Percentiles rank a stretch among this genome's conserved stretches.
Evolutionary conservation across 73 alveolate species (phyloP).

Genomic region (Paramecium caudatum): DNA sequence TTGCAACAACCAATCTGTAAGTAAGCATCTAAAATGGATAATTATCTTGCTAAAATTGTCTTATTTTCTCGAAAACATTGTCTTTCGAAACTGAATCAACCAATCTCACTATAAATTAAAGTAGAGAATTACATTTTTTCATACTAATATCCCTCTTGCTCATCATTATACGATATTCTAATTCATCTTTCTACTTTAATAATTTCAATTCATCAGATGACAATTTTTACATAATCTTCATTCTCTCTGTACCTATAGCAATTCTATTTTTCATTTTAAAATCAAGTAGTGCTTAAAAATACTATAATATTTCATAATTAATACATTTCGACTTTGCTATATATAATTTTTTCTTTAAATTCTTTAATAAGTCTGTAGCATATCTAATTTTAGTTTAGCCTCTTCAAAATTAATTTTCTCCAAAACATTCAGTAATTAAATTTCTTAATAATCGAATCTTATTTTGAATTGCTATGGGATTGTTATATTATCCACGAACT

Average conservation of each 20-base stretch:
- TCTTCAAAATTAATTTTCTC: conserved; percentile 33
- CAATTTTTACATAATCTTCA: conserved; percentile 8
- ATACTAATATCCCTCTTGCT: not conserved
- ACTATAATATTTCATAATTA: not conserved
- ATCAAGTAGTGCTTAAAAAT: conserved; percentile 9
- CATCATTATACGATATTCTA: not conserved
- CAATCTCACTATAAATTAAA: not conserved
- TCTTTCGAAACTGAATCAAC: not conserved
- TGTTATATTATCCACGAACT: not conserved
- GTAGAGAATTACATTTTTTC: not conserved
- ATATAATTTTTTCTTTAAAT: not conserved
- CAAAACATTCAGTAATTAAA: not conserved
- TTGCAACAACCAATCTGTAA: not conserved
- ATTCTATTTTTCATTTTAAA: conserved; percentile 2
- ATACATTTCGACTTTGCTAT: not conserved
- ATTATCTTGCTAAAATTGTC: not conserved
- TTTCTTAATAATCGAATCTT: conserved; percentile 16
- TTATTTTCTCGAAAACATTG: conserved; percentile 17
- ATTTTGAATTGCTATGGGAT: not conserved
- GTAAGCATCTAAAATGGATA: conserved; percentile 39
- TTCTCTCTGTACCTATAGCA: not conserved
- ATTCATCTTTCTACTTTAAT: conserved; percentile 6
- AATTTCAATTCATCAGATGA: conserved; percentile 32
- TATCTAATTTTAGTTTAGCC: conserved; percentile 12
- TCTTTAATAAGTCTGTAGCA: not conserved